Evolutionary conservation across 2,329 filamentous ascomycete genomes (phyloP).

Genomic region (Fusarium equiseti): DNA sequence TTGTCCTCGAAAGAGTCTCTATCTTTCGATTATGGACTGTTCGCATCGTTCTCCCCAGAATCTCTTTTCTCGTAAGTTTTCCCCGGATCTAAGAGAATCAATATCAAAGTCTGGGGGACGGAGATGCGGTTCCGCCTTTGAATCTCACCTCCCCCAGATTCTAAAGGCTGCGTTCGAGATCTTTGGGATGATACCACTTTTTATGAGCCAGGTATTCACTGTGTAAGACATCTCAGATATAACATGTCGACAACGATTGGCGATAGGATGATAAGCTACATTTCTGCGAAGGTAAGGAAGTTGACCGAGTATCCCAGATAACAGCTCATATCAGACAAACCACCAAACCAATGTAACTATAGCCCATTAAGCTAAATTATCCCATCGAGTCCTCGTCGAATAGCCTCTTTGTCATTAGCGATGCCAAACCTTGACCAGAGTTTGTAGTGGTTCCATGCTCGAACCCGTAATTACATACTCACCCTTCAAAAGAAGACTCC

Average conservation of each 20-base stretch:
- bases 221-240: not conserved
- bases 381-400: not conserved
- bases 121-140: conserved; percentile 22
- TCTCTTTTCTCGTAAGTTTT: not conserved
- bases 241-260: not conserved
- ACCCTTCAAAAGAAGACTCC: no score
- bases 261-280: not conserved
- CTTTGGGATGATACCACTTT: conserved; percentile 15
- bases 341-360: conserved; percentile 11
- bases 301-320: conserved; percentile 5
- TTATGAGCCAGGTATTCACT: not conserved
- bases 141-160: conserved; percentile 15
- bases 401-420: not conserved
- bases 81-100: not conserved
- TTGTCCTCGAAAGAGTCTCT: not conserved
- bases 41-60: not conserved
- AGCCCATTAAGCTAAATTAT: not conserved
- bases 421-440: not conserved
- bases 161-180: conserved; percentile 10
- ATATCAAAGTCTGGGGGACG: not conserved
- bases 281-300: conserved; percentile 2
- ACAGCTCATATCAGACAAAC: not conserved
- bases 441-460: not conserved
- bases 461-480: not conserved
- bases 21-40: not conserved